Conservation (phyloP, 768 basidiomycete genomes). For the Suillus fuscotomentosus region DNA sequence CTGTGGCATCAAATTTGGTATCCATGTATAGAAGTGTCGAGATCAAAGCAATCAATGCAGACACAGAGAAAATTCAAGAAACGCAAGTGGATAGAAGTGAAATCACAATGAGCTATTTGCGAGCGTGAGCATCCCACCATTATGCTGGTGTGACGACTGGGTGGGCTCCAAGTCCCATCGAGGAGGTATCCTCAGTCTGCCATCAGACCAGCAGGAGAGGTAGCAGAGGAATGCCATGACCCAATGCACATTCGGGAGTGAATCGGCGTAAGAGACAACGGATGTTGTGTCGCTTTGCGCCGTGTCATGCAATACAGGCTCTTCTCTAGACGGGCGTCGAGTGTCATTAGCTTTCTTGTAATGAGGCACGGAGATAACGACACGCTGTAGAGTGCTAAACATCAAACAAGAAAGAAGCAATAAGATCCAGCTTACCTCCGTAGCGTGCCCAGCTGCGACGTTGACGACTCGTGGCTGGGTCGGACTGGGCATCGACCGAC, state of each 20-base stretch:
- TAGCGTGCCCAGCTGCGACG: not conserved
- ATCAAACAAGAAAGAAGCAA: not conserved
- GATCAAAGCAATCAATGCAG: not conserved
- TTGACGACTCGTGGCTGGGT: not conserved
- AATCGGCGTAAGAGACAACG: not conserved
- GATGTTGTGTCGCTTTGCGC: not conserved
- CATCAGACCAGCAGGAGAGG: not conserved
- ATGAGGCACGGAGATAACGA: not conserved
- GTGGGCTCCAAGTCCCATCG: not conserved
- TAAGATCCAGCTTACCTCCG: not conserved
- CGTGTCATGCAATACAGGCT: not conserved
- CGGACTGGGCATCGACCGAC: not conserved
- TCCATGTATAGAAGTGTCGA: not conserved
- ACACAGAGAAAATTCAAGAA: not conserved
- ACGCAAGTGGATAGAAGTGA: not conserved
- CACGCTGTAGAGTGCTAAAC: not conserved
- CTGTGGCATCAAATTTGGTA: not conserved
- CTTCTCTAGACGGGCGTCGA: not conserved
- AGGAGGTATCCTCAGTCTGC: not conserved
- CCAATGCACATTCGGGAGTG: not conserved
- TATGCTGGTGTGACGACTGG: not conserved
- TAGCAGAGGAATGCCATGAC: not conserved
- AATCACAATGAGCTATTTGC: not conserved
- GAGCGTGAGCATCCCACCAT: not conserved
- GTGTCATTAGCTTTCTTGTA: not conserved